A percentile compares a stretch with the other conserved stretches of the same genome.
Conservation (phyloP, 495 filamentous ascomycete genomes). For the Aspergillus affinis region DNA sequence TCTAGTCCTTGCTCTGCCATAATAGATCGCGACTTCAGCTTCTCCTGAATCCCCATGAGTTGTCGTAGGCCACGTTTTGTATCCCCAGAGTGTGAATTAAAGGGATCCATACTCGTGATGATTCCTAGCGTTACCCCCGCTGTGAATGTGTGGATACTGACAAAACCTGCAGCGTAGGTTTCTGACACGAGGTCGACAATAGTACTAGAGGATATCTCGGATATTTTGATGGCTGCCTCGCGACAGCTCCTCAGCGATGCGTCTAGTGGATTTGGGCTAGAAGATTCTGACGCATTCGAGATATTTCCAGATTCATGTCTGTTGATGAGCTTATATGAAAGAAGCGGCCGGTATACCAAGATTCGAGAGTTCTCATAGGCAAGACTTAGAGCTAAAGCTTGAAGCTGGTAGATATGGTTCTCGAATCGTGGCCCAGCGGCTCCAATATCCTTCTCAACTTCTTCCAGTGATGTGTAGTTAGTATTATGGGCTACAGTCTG, state of each 20-base stretch:
- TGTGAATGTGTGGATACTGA: slow-evolving; percentile 33
- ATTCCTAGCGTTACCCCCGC: slow-evolving; percentile 29
- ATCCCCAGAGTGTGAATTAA: slow-evolving; percentile 17
- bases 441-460: slow-evolving; percentile 29
- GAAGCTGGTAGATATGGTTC: slow-evolving; percentile 30
- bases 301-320: not conserved
- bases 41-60: slow-evolving; percentile 23
- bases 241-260: slow-evolving; percentile 22
- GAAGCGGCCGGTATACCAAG: slow-evolving; percentile 26
- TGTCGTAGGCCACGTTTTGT: slow-evolving; percentile 24
- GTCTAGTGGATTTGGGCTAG: slow-evolving; percentile 13
- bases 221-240: slow-evolving; percentile 28
- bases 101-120: slow-evolving; percentile 27
- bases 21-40: slow-evolving; percentile 21
- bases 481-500: not conserved
- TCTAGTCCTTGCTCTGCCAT: slow-evolving; percentile 27
- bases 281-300: not conserved
- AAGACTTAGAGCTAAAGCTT: slow-evolving; percentile 28
- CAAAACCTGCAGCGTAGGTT: slow-evolving; percentile 33
- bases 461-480: slow-evolving; percentile 20
- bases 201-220: slow-evolving; percentile 6
- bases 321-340: slow-evolving; percentile 19
- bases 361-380: slow-evolving; percentile 30
- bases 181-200: slow-evolving; percentile 24
- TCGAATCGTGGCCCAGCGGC: slow-evolving; percentile 28